A percentile compares a stretch with the other conserved stretches of the same genome.
Conservation (phyloP, 2,329 filamentous ascomycete species). For the Acrodontium crateriforme region DNA sequence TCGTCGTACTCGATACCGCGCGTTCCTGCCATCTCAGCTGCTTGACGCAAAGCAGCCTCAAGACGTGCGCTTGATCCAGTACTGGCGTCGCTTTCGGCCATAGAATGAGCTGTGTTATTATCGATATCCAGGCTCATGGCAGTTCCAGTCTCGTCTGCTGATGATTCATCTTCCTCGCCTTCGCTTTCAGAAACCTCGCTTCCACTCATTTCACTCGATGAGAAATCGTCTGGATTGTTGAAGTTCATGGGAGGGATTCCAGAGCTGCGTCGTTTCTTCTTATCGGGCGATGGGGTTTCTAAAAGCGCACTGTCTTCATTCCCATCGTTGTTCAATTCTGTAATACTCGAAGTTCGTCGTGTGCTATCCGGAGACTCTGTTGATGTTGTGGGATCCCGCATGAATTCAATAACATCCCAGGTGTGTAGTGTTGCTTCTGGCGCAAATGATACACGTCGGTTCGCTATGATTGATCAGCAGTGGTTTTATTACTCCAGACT, state of each 20-base stretch:
- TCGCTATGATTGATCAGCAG: slow-evolving; percentile 33
- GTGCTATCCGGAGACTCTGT: slow-evolving; percentile 59
- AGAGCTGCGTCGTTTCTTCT: slow-evolving; percentile 55
- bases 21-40: slow-evolving; percentile 61
- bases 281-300: slow-evolving; percentile 37
- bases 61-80: slow-evolving; percentile 59
- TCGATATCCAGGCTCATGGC: slow-evolving; percentile 62
- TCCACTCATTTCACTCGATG: slow-evolving; percentile 61
- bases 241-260: slow-evolving; percentile 51
- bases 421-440: slow-evolving; percentile 95
- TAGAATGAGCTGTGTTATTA: slow-evolving; percentile 32
- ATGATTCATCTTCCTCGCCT: slow-evolving; percentile 41
- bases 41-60: slow-evolving; percentile 64
- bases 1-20: slow-evolving; percentile 49
- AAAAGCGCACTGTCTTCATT: slow-evolving; percentile 26
- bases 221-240: slow-evolving; percentile 49
- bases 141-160: slow-evolving; percentile 56
- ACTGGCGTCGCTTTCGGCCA: slow-evolving; percentile 27
- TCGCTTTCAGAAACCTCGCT: slow-evolving; percentile 26
- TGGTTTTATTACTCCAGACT: background rate
- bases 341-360: slow-evolving; percentile 52
- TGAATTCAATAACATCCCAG: slow-evolving; percentile 84
- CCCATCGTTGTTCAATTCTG: slow-evolving; percentile 30
- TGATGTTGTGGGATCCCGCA: slow-evolving; percentile 71
- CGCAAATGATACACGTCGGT: slow-evolving; percentile 88